These are phyloP conservation scores for Anthracocystis setariae DNA, from an alignment of 1,284 basidiomycete species.

Conservation along the genomic window DNA sequence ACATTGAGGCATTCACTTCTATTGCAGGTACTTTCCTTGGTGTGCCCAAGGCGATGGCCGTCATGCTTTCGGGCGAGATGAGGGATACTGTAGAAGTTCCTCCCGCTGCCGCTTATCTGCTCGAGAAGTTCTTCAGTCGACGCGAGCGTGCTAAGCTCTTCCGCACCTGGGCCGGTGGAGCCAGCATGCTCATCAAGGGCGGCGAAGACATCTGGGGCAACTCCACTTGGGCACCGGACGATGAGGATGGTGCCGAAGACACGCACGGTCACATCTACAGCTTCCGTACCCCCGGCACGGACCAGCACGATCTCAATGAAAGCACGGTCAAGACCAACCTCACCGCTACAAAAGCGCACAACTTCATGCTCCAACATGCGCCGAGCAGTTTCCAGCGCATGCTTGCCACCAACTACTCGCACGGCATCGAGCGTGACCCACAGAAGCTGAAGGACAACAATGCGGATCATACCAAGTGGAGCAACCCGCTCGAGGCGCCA, in stretches of 20 bases:
- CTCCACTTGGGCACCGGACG: constrained; percentile 65
- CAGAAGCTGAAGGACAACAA: constrained; percentile 63
- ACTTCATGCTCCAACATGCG: constrained; percentile 86
- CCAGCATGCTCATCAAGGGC: constrained; percentile 76
- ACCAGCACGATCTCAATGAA: constrained; percentile 42
- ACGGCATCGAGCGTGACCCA: constrained; percentile 84
- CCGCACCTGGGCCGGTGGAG: constrained; percentile 92
- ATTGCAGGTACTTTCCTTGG: constrained; percentile 87
- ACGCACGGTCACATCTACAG: constrained; percentile 81
- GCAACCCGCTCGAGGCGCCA: constrained; percentile 88
- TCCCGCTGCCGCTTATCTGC: constrained; percentile 80
- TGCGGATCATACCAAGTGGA: constrained; percentile 73
- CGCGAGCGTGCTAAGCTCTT: constrained; percentile 90
- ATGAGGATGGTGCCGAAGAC: constrained; percentile 43
- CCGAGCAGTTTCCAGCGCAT: constrained; percentile 84
- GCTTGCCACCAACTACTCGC: constrained; percentile 89
- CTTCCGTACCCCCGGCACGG: constrained; percentile 73
- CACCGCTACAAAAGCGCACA: constrained; percentile 79
- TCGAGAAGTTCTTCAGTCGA: constrained; percentile 79
- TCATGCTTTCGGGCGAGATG: constrained; percentile 94
- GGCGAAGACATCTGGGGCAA: constrained; percentile 92
- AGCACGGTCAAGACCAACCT: constrained; percentile 68
- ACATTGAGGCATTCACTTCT: constrained; percentile 70
- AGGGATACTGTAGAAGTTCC: constrained; percentile 87
- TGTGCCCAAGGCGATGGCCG: constrained; percentile 89